Base-by-base conservation (phyloP, 192 early-diverging fungal genomes). In the Coemansia sp. region DNA sequence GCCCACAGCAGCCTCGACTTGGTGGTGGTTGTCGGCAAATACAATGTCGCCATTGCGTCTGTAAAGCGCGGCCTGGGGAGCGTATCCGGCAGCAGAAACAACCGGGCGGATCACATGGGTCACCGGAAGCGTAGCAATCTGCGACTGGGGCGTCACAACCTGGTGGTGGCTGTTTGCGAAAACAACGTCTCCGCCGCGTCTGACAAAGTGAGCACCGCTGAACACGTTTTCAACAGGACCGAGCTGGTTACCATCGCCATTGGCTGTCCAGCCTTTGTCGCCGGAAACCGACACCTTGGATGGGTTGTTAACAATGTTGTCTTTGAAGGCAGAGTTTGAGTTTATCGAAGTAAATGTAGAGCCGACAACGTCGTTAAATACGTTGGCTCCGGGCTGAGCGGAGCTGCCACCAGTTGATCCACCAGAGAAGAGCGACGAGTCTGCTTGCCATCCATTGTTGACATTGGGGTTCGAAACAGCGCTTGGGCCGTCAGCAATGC, bases 231-330 rank as follows among this genome's bases (percentile, higher is more conserved):
- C 69, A 29, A 75, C 78, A 18, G 78, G 72, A 4, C 78, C 78
- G 18, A 81, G 66, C 6, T 36, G 16, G 61, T 81, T 81, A 36
- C 40, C 33, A 64, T 81, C 73, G 49, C 78, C 78, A 61, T 81
- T 81, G 22, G 78, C 73, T 5, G 78, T 69, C 78, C 78, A 81
- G 49, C 78, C 78, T 34, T 75, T 67, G 61, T 81, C 72, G 48
- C 78, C 78, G 52, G 59, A 60, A 20, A 72, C 73, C 11, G 51
- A 49, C 8, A 59, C 60, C 20, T 33, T 14, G 17, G 73, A 75
- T 4, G 78, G 78, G 78, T 75, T 81, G 73, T 81, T 81, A 56
- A 81, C 56, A 28, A 81, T 49, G 67, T 75, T 81, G 67, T 75
- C 78, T 60, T 81, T 81, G 69, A 72, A 62, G 0, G 73, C 78